Conservation (phyloP, 352 stramenopile genomes). For the Phytopythium sindhum region DNA sequence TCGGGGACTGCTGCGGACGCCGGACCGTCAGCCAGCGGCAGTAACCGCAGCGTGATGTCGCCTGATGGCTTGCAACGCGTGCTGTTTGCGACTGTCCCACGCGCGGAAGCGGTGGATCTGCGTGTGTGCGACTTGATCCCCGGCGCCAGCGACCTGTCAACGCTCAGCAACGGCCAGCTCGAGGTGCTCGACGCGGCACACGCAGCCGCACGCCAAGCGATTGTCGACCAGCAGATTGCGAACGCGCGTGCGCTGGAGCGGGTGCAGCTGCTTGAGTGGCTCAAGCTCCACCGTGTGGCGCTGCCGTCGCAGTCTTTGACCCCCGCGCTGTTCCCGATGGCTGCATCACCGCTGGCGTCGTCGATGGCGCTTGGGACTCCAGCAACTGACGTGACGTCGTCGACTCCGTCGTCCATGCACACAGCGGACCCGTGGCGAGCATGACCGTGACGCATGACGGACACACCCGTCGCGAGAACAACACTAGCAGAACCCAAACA, state of each 20-base stretch:
- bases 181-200: conserved; percentile 69
- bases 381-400: neutral
- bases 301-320: conserved; percentile 30
- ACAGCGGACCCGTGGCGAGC: neutral
- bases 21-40: neutral
- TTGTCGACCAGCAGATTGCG: conserved; percentile 54
- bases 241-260: conserved; percentile 61
- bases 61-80: conserved; percentile 46
- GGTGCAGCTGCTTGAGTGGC: conserved; percentile 64
- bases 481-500: neutral
- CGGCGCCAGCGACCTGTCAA: conserved; percentile 31
- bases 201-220: conserved; percentile 47
- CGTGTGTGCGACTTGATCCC: conserved; percentile 47
- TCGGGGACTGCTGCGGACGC: neutral
- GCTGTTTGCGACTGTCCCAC: conserved; percentile 34
- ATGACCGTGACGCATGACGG: neutral
- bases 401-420: conserved; percentile 6
- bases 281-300: conserved; percentile 68
- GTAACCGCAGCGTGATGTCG: conserved; percentile 14
- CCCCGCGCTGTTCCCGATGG: neutral
- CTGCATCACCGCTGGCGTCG: neutral
- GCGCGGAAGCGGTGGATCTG: conserved; percentile 38
- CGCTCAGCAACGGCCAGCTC: conserved; percentile 71
- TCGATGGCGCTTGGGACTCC: neutral
- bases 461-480: neutral